These are phyloP conservation scores for Stagonosporopsis tanaceti DNA, from an alignment of 2,329 filamentous ascomycete species.

Conservation along the genomic window DNA sequence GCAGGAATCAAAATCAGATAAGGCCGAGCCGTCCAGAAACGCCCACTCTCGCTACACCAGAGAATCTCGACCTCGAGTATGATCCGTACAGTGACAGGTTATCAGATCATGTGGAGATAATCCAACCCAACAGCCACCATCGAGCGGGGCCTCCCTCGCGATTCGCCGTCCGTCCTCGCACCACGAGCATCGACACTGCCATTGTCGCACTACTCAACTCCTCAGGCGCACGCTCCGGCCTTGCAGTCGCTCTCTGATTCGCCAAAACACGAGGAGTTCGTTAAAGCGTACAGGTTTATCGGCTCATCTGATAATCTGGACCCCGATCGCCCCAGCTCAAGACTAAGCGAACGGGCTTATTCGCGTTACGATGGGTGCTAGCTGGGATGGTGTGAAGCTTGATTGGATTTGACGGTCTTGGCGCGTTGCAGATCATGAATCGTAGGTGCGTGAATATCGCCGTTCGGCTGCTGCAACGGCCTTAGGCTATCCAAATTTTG, in stretches of 20 bases:
- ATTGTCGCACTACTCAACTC: constrained; percentile 4
- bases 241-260: background rate
- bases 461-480: constrained; percentile 3
- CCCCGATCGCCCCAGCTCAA: constrained; percentile 21
- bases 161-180: constrained; percentile 6
- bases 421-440: constrained; percentile 20
- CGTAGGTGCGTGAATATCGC: constrained; percentile 10
- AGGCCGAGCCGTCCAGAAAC: constrained; percentile 16
- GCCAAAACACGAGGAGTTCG: constrained; percentile 7
- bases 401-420: constrained; percentile 35
- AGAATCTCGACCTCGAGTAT: constrained; percentile 4
- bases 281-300: constrained; percentile 28
- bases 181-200: background rate
- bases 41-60: constrained; percentile 11
- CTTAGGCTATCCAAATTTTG: constrained; percentile 6
- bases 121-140: constrained; percentile 8
- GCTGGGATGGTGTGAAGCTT: constrained; percentile 26
- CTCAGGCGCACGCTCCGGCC: background rate
- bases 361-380: constrained; percentile 24
- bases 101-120: constrained; percentile 35
- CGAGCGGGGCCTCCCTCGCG: constrained; percentile 19
- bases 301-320: constrained; percentile 44
- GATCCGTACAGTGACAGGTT: constrained; percentile 14
- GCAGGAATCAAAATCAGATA: constrained; percentile 34
- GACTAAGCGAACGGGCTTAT: constrained; percentile 27